Evolutionary conservation across 768 basidiomycete species (phyloP), one percentile per base, ranked within the genome.

Genomic region (Dentipellis fragilis): DNA sequence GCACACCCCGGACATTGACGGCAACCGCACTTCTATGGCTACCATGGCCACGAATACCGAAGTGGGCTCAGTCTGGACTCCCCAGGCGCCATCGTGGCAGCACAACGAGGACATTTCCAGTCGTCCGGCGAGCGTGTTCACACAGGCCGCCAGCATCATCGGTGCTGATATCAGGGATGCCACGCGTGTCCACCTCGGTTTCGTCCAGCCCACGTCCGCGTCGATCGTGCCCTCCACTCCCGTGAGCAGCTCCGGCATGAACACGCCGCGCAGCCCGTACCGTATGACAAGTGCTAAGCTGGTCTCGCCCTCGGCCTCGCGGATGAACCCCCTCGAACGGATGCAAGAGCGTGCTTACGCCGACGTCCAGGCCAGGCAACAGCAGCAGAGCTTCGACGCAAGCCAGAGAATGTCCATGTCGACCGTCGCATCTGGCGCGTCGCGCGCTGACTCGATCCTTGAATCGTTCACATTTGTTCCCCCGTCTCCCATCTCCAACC

Each of bases 401-500:
- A 75, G 80, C 58, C 51, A 62, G 4, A 54, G 61, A 22, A 57
- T 59, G 21, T 62, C 61, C 12, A 60, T 62, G 59, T 55, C 59
- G 29, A 62, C 88, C 5, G 79, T 77, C 55, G 80, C 81, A 5
- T 89, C 87, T 34, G 79, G 81, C 49, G 68, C 84, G 55, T 85
- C 84, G 35, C 79, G 80, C 50, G 87, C 88, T 23, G 89, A 92
- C 65, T 91, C 89, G 3, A 89, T 92, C 61, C 75, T 92, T 23
- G 89, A 90, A 68, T 84, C 81, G 12, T 93, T 93, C 75, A 88
- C 87, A 37, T 91, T 93, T 66, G 89, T 93, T 9, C 90, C 90
- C 21, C 90, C 90, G 1, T 90, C 89, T 8, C 90, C 90, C 6
- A 90, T 92, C 57, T 89, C 88, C n/a, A 81, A 87, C 61, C 76